Conservation (phyloP, 2,329 filamentous ascomycete genomes). For the Madurella fahalii region DNA sequence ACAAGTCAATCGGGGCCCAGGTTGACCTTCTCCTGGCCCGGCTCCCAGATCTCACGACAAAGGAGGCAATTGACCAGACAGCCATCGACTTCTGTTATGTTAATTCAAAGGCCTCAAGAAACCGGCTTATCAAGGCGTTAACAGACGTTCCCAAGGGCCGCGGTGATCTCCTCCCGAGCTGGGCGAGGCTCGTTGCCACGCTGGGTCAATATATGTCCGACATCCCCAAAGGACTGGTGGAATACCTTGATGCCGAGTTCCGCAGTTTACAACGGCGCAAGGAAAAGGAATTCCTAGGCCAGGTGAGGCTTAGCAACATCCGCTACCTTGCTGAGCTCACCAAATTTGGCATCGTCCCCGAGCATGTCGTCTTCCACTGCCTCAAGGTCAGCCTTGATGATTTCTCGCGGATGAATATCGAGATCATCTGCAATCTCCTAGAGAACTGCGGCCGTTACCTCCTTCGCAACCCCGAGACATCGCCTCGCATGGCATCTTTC, state of each 20-base stretch:
- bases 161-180: conserved; percentile 83
- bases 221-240: conserved; percentile 84
- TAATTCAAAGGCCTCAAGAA: conserved; percentile 96
- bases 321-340: conserved; percentile 97
- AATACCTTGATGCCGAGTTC: conserved; percentile 94
- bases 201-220: conserved; percentile 92
- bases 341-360: conserved; percentile 95
- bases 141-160: conserved; percentile 94
- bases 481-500: conserved; percentile 89
- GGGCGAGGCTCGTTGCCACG: conserved; percentile 89
- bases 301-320: conserved; percentile 89
- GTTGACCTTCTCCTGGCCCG: conserved; percentile 85
- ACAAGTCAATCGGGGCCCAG: conserved; percentile 95
- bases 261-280: conserved; percentile 94
- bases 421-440: conserved; percentile 92
- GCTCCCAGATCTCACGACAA: conserved; percentile 86
- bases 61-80: conserved; percentile 85
- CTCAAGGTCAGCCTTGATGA: conserved; percentile 96
- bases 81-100: conserved; percentile 97
- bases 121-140: conserved; percentile 85
- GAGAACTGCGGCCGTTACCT: conserved; percentile 96
- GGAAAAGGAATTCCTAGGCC: conserved; percentile 93
- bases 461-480: conserved; percentile 86
- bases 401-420: conserved; percentile 98
- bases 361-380: conserved; percentile 98